Conservation (phyloP, 176 grass and related monocot genomes). For the Ananas comosus region DNA sequence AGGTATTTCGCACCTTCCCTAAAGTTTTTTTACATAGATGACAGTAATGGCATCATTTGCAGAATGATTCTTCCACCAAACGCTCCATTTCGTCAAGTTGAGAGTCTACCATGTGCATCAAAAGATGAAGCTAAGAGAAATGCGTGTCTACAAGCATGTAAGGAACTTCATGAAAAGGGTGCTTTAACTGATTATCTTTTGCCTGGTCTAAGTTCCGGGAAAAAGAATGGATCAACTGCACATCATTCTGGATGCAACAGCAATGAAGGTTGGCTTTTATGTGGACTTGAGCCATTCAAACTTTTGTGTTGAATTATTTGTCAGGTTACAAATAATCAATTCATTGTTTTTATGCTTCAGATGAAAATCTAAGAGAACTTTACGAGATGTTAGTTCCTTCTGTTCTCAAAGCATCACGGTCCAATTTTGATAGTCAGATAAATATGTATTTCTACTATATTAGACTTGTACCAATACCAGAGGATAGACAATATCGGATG, state of each 20-base stretch:
- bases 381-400: constrained; percentile 70
- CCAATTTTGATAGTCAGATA: constrained; percentile 31
- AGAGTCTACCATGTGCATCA: constrained; percentile 48
- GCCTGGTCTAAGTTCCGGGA: constrained; percentile 46
- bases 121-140: constrained; percentile 88
- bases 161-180: constrained; percentile 62
- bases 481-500: constrained; percentile 70
- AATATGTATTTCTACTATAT: constrained; percentile 81
- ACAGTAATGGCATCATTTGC: constrained; percentile 51
- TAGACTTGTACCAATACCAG: constrained; percentile 61
- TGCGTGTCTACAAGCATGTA: constrained; percentile 75
- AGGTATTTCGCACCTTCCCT: constrained; percentile 79
- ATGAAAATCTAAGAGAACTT: constrained; percentile 80
- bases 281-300: constrained; percentile 15
- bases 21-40: constrained; percentile 57
- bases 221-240: constrained; percentile 31
- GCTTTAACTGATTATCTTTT: constrained; percentile 94
- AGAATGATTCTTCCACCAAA: constrained; percentile 83
- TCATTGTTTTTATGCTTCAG: constrained; percentile 40
- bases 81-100: constrained; percentile 68
- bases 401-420: constrained; percentile 45
- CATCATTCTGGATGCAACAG: constrained; percentile 32
- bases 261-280: constrained; percentile 37
- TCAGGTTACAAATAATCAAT: constrained; percentile 9
- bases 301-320: constrained; percentile 14